Evolutionary conservation across 371 early-diverging fungal genomes (phyloP).

Genomic region (Capillidium rhysosporum): DNA sequence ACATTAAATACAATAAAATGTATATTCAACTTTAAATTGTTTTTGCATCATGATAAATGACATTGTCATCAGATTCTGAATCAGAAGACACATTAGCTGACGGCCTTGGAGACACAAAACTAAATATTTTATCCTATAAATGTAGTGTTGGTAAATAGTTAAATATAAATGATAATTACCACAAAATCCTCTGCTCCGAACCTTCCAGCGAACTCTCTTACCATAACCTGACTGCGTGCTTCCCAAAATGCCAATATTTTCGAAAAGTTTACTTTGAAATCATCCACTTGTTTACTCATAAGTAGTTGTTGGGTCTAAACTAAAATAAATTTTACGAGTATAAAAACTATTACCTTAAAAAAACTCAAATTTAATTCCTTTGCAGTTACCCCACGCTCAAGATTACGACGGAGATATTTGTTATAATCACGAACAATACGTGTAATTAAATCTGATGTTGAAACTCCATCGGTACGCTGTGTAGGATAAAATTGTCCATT

Average conservation of each 20-base stretch:
- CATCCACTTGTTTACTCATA: slow-evolving; percentile 43
- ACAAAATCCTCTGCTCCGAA: slow-evolving; percentile 48
- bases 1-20: no score
- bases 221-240: slow-evolving; percentile 42
- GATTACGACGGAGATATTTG: slow-evolving; percentile 73
- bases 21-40: no score
- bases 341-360: slow-evolving; percentile 29
- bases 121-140: neutral
- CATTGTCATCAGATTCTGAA: neutral
- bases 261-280: slow-evolving; percentile 35
- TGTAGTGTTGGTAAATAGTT: neutral
- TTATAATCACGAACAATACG: slow-evolving; percentile 92
- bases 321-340: neutral
- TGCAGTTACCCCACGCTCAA: slow-evolving; percentile 76
- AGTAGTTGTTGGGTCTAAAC: slow-evolving; percentile 47
- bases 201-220: slow-evolving; percentile 40
- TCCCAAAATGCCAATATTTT: slow-evolving; percentile 51
- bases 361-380: slow-evolving; percentile 83
- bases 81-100: neutral
- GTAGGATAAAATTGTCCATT: slow-evolving; percentile 80
- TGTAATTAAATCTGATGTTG: slow-evolving; percentile 88
- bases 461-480: slow-evolving; percentile 81
- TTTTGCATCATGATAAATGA: neutral
- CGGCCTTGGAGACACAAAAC: neutral
- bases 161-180: slow-evolving; percentile 7